These are phyloP conservation scores for Bonia amplexicaulis DNA, from an alignment of 176 grass and related monocot genomes.

Conservation along the genomic window DNA sequence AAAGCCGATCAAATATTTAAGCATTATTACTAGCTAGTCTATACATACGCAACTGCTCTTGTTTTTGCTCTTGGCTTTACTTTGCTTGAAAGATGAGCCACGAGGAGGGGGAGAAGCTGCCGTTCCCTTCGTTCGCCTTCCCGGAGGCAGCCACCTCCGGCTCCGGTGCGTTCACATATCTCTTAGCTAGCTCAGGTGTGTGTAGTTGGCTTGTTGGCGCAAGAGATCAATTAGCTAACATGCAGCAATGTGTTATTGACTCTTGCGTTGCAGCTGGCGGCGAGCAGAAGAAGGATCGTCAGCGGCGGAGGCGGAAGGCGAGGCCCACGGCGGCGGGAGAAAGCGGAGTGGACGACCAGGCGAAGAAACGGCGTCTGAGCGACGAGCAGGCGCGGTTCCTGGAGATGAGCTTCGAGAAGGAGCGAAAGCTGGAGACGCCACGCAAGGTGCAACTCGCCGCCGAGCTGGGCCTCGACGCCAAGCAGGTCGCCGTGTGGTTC, in stretches of 20 bases:
- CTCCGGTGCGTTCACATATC: not conserved
- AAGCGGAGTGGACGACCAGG: conserved; percentile 5
- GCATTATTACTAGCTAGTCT: not conserved
- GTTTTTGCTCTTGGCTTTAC: not conserved
- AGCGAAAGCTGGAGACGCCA: conserved; percentile 76
- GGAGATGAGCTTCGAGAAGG: conserved; percentile 75
- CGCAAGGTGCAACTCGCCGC: conserved; percentile 82
- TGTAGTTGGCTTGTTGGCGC: not conserved
- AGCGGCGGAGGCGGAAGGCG: conserved; percentile 61
- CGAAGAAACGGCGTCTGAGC: conserved; percentile 77
- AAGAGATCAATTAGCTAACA: not conserved
- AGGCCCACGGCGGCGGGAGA: not conserved
- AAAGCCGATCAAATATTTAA: conserved; percentile 21
- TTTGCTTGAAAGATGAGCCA: conserved; percentile 27
- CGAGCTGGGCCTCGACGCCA: conserved; percentile 78
- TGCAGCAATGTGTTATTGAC: not conserved
- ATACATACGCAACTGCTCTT: not conserved
- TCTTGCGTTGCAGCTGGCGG: not conserved
- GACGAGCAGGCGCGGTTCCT: conserved; percentile 75
- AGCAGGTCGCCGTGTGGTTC: conserved; percentile 98
- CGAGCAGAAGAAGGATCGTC: conserved; percentile 49
- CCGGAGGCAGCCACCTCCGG: conserved; percentile 17
- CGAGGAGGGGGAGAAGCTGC: conserved; percentile 47
- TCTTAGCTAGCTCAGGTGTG: not conserved
- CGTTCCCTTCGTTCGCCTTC: conserved; percentile 49